Evolutionary conservation across 208 protist genomes (phyloP).

Genomic region (Trichomonas gallinae): DNA sequence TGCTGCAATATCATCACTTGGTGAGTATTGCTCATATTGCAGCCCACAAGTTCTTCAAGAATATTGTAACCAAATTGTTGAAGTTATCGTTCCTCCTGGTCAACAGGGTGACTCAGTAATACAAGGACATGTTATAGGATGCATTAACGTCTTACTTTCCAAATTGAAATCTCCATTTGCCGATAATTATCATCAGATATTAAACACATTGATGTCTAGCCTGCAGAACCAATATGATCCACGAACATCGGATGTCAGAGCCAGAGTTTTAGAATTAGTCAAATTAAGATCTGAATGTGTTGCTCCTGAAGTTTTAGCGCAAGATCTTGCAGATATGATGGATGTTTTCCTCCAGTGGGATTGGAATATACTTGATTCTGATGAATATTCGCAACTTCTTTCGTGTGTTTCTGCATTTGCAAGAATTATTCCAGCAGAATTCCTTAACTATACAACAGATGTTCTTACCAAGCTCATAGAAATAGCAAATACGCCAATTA

Average conservation of each 20-base stretch:
- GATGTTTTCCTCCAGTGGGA: background rate
- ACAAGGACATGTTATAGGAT: background rate
- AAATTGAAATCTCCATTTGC: background rate
- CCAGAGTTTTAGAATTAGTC: background rate
- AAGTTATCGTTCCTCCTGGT: background rate
- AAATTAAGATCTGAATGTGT: background rate
- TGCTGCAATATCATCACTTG: background rate
- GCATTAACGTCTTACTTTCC: background rate
- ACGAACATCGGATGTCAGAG: background rate
- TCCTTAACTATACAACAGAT: background rate
- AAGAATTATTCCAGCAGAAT: background rate
- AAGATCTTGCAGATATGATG: background rate
- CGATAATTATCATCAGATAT: background rate
- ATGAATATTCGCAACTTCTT: background rate
- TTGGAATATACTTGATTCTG: background rate
- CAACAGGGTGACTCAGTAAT: background rate
- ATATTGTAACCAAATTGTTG: background rate
- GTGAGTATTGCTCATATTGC: background rate
- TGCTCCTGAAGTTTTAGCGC: background rate
- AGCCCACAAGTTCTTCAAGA: background rate
- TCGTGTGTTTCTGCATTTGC: background rate
- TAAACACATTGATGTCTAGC: background rate
- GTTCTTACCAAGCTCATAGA: background rate
- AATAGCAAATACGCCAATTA: background rate
- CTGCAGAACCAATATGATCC: background rate